Base-by-base conservation (phyloP, 1,284 basidiomycete species). In the Inonotus obliquus region DNA sequence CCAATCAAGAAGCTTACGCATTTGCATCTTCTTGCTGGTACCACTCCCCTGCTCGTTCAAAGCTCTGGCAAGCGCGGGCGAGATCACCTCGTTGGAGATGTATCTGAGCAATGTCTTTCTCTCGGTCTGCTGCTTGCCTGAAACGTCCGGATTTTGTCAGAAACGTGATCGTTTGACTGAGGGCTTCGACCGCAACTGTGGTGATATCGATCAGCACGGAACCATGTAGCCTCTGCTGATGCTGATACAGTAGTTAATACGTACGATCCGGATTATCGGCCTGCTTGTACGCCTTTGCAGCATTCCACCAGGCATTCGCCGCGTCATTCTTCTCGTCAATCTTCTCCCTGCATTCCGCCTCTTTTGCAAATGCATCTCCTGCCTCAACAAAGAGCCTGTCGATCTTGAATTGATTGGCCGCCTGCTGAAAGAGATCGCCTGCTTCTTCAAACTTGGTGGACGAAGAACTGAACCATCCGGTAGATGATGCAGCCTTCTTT, bases 251-350 rank as follows among this genome's bases (percentile, higher is more conserved):
- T 27, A 45, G 17, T 39, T 52, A 47, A 59, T 35, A 76, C 87
- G 73, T 70, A 96, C 94, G 79, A 67, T 92, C 88, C 11, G 94
- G 93, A 71, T 37, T 19, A 56, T 83, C 85, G 19, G 85, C 86
- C 74, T 90, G 84, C 79, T 97, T 98, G 79, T 91, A 98, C 27
- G 91, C 87, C 77, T 97, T 98, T 39, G 92, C 87, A 21, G 96
- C 94, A 70, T 96, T 96, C 91, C 95, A 96, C 87, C 91, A 98
- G 17, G 94, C 94, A 72, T 96, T 96, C 38, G 94, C 91, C n/a
- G 95, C 94, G 67, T 97, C 96, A 66, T 92, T 94, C 52, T 75
- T 77, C 76, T 97, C 95, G 61, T 90, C 87, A 69, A 85, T 88
- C 68, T 89, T 87, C 75, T 94, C 87, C 65, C 94, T 85, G 73